Evolutionary conservation across 495 filamentous ascomycete species (phyloP).

Genomic region (Aspergillus hancockii): DNA sequence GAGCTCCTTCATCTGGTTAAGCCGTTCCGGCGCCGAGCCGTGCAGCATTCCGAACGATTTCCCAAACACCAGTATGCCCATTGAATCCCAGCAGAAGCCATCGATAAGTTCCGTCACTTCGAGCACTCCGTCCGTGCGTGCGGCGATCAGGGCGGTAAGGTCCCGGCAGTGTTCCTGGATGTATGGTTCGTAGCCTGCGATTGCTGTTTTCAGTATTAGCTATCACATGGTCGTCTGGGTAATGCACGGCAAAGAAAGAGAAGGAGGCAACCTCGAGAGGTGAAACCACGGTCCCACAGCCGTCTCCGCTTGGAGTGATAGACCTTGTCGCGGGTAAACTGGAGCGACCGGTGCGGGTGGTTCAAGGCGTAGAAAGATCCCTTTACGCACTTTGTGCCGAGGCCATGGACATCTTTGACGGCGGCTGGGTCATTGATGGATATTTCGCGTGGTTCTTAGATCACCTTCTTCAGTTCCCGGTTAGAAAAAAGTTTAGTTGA

Average conservation of each 20-base stretch:
- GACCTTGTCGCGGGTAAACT: slow-evolving; percentile 11
- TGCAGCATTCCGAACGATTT: slow-evolving; percentile 15
- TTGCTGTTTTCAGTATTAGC: not conserved
- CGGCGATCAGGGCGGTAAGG: slow-evolving; percentile 5
- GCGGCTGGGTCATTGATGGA: slow-evolving; percentile 15
- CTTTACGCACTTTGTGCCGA: slow-evolving; percentile 12
- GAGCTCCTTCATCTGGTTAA: not conserved
- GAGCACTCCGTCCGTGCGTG: not conserved
- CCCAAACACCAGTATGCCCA: slow-evolving; percentile 15
- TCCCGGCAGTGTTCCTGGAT: slow-evolving; percentile 14
- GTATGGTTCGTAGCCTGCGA: slow-evolving; percentile 15
- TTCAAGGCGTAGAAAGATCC: slow-evolving; percentile 16
- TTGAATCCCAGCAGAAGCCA: slow-evolving; percentile 14
- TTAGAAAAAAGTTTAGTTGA: not conserved
- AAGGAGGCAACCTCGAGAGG: slow-evolving; percentile 10
- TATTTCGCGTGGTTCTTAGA: slow-evolving; percentile 13
- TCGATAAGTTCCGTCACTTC: slow-evolving; percentile 10
- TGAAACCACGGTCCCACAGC: slow-evolving; percentile 17
- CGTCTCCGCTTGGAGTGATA: slow-evolving; percentile 10
- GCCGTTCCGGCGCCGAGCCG: not conserved
- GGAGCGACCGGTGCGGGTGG: slow-evolving; percentile 16
- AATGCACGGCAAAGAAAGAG: too few relatives aligned
- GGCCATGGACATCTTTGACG: slow-evolving; percentile 9
- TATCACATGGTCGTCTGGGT: not conserved
- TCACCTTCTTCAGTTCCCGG: not conserved